These are phyloP conservation scores for Neofusicoccum umdonicola DNA, from an alignment of 2,329 filamentous ascomycete genomes.

Conservation along the genomic window DNA sequence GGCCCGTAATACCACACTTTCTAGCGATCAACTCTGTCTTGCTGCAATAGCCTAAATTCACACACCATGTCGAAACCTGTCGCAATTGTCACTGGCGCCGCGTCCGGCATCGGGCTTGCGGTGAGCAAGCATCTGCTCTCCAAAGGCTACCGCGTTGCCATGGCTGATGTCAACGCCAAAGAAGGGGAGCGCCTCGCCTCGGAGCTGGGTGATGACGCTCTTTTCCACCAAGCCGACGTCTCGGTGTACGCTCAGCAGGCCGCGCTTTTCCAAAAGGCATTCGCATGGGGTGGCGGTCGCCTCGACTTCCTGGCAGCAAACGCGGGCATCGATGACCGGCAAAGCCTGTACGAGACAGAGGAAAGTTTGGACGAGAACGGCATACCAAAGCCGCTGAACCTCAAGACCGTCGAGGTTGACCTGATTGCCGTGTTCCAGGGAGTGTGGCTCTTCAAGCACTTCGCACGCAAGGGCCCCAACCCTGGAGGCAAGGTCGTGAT, in stretches of 20 bases:
- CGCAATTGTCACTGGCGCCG: constrained; percentile 46
- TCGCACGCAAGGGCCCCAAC: constrained; percentile 23
- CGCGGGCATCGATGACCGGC: constrained; percentile 38
- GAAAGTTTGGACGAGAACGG: constrained; percentile 29
- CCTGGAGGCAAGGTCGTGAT: constrained; percentile 33
- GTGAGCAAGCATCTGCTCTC: constrained; percentile 41
- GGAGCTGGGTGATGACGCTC: constrained; percentile 22
- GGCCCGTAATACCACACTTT: no score
- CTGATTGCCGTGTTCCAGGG: constrained; percentile 35
- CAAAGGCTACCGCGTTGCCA: constrained; percentile 40
- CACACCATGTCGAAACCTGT: constrained; percentile 37
- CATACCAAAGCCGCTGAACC: constrained; percentile 26
- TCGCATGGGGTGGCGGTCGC: constrained; percentile 42
- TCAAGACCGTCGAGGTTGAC: constrained; percentile 35
- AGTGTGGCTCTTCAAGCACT: constrained; percentile 37
- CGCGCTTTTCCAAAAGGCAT: constrained; percentile 39
- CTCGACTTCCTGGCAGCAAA: constrained; percentile 46
- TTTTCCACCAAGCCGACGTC: constrained; percentile 41
- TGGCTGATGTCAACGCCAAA: constrained; percentile 48
- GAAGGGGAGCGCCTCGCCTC: constrained; percentile 45
- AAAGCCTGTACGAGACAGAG: constrained; percentile 34
- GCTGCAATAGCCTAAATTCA: not conserved
- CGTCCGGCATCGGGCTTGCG: constrained; percentile 46
- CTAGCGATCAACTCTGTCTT: not conserved
- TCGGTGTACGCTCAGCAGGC: constrained; percentile 39